Percentiles rank a stretch among this genome's conserved stretches.
Evolutionary conservation across 2,329 filamentous ascomycete genomes (phyloP).

Genomic region (Orbilia brochopaga): DNA sequence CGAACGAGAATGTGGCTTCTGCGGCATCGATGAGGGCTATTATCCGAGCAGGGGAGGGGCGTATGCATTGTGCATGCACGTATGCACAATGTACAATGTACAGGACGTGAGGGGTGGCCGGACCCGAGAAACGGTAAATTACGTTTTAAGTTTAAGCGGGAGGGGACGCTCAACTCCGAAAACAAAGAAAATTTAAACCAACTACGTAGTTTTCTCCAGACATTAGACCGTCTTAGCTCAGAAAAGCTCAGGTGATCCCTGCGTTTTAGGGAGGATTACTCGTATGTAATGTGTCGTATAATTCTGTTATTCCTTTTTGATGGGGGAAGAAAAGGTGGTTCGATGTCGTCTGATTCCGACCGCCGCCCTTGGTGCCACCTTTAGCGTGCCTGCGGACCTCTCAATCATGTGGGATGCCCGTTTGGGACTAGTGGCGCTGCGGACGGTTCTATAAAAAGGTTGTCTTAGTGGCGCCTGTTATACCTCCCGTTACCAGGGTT

Average conservation of each 20-base stretch:
- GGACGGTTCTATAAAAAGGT: conserved; percentile 44
- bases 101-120: no score
- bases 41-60: conserved; percentile 1
- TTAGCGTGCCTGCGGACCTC: neutral
- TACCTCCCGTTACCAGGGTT: conserved; percentile 50
- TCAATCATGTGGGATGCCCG: conserved; percentile 12
- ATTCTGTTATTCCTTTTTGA: no score
- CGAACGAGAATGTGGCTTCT: conserved; percentile 1
- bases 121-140: conserved; percentile 3
- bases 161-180: neutral
- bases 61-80: no score
- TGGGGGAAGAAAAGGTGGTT: no score
- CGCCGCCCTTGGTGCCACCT: neutral
- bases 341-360: conserved; percentile 48
- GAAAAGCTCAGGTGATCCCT: conserved; percentile 28
- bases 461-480: conserved; percentile 25
- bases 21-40: conserved; percentile 5
- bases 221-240: conserved; percentile 29
- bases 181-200: no score
- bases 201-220: conserved; percentile 25
- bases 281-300: no score
- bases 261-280: conserved; percentile 33
- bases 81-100: no score
- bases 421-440: conserved; percentile 45
- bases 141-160: conserved; percentile 6